Base-by-base conservation (phyloP, 345 rosid species). In the Acer yangbiense region DNA sequence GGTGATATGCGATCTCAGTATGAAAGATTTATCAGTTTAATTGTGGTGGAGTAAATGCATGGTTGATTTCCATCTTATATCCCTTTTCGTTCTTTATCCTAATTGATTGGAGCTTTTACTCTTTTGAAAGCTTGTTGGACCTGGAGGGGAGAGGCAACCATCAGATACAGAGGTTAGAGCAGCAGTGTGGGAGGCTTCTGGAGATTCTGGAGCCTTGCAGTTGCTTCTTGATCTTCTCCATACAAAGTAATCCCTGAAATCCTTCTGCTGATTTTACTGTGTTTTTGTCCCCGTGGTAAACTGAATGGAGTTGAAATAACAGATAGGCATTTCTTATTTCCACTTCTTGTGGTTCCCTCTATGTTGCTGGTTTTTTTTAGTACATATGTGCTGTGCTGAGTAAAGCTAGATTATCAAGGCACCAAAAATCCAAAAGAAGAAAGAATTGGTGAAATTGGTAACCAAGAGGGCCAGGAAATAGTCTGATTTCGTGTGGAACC, bases 161-260 rank as follows among this genome's bases (percentile, higher is more conserved):
- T 81, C 90, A 18, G 93, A 89, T 54, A 69, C 88, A 27, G 99
- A 95, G 90, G 94, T 95, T n/a, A 87, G 90, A 82, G 85, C 92
- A 78, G 99, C 96, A 7, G 84, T 92, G 62, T 95, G 98, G 99
- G 97, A 95, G 88, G 94, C 83, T 69, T 93, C 93, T 73, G 98
- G 98, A 57, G 97, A 95, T 86, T 93, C 92, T 63, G 98, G 98
- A 82, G 99, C 98, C 77, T 73, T 95, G 74, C 97, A 95, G 79
- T 83, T 95, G 77, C 94, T 95, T 76, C 89, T 95, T 54, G 99
- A 95, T 87, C 98, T 95, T 74, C 94, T 93, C 75, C 88, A 88
- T 78, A 76, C 82, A 55, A 95, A 90, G 97, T 93, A 87, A 80
- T 84, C 66, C 4, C 54, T 21, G 9, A 21, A 71, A 62, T 41